These are phyloP conservation scores for Paracorniculantispora psalliotae DNA, from an alignment of 2,329 filamentous ascomycete genomes.

Conservation along the genomic window DNA sequence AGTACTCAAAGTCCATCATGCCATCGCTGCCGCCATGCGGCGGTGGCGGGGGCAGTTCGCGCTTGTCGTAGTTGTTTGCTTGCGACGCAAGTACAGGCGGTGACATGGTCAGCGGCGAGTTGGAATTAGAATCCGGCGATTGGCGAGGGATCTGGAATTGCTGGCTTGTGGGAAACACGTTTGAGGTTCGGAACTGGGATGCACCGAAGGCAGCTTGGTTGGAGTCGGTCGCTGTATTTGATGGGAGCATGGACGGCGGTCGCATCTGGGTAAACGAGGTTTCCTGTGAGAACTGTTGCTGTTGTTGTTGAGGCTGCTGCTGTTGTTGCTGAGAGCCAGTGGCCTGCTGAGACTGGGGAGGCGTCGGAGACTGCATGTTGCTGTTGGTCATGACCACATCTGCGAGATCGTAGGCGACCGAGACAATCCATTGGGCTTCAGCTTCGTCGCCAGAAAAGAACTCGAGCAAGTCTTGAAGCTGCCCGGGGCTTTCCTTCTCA, in stretches of 20 bases:
- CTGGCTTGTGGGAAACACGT: conserved; percentile 30
- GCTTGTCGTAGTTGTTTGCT: conserved; percentile 29
- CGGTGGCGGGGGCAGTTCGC: conserved; percentile 30
- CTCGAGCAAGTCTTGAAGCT: conserved; percentile 60
- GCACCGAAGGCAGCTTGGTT: conserved; percentile 21
- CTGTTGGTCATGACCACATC: conserved; percentile 38
- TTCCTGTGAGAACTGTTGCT: conserved; percentile 19
- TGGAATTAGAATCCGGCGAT: conserved; percentile 30
- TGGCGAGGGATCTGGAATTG: conserved; percentile 24
- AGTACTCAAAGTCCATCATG: conserved; percentile 42
- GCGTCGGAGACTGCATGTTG: conserved; percentile 28
- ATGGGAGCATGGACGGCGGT: conserved; percentile 24
- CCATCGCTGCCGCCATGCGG: conserved; percentile 23
- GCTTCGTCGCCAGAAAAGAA: conserved; percentile 56
- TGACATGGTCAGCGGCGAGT: conserved; percentile 27
- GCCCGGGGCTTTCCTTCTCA: conserved; percentile 58
- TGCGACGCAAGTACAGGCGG: conserved; percentile 22
- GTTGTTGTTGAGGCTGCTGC: conserved; percentile 10
- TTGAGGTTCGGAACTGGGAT: conserved; percentile 24
- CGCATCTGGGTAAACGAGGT: conserved; percentile 29
- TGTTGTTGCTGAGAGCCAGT: conserved; percentile 18
- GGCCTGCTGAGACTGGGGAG: conserved; percentile 24
- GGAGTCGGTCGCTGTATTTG: conserved; percentile 20
- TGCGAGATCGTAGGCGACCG: conserved; percentile 54
- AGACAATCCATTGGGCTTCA: conserved; percentile 53